Percentiles rank a stretch among this genome's conserved stretches.
Conservation (phyloP, 1,284 basidiomycete species). For the Moesziomyces sp. region DNA sequence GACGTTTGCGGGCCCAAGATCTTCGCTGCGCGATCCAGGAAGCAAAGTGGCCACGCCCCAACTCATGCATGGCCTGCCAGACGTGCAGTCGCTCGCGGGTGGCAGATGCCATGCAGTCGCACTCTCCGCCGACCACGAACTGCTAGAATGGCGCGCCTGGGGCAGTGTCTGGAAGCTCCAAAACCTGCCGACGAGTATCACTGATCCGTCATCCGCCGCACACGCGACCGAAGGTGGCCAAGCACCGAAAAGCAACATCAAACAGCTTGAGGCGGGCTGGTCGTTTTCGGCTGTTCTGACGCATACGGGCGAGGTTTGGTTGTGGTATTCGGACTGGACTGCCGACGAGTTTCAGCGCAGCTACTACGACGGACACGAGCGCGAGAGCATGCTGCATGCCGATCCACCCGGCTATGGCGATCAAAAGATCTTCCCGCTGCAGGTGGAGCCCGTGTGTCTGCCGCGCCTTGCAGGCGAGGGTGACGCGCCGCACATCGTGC, state of each 20-base stretch:
- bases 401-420: slow-evolving; percentile 11
- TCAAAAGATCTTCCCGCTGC: slow-evolving; percentile 15
- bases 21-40: slow-evolving; percentile 5
- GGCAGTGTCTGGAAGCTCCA: slow-evolving; percentile 23
- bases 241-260: slow-evolving; percentile 10
- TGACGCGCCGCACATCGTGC: slow-evolving; percentile 7
- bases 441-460: slow-evolving; percentile 7
- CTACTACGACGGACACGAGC: slow-evolving; percentile 10
- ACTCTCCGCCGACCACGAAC: slow-evolving; percentile 65
- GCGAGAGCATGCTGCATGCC: slow-evolving; percentile 2
- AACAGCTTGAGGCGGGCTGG: slow-evolving; percentile 57
- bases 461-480: slow-evolving; percentile 3
- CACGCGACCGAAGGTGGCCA: no score
- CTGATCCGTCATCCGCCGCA: background rate
- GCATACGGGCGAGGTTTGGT: slow-evolving; percentile 10
- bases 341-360: background rate
- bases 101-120: slow-evolving; percentile 78
- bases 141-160: slow-evolving; percentile 53
- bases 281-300: slow-evolving; percentile 38
- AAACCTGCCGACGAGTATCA: slow-evolving; percentile 5
- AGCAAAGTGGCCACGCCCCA: background rate
- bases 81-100: slow-evolving; percentile 68
- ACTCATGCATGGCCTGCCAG: slow-evolving; percentile 16
- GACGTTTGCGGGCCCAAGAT: background rate
- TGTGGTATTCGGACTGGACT: slow-evolving; percentile 29